A percentile compares a stretch with the other conserved stretches of the same genome.
phyloP scores from a whole-genome alignment of 805 yeast species.

The Candida krabiensis region DNA sequence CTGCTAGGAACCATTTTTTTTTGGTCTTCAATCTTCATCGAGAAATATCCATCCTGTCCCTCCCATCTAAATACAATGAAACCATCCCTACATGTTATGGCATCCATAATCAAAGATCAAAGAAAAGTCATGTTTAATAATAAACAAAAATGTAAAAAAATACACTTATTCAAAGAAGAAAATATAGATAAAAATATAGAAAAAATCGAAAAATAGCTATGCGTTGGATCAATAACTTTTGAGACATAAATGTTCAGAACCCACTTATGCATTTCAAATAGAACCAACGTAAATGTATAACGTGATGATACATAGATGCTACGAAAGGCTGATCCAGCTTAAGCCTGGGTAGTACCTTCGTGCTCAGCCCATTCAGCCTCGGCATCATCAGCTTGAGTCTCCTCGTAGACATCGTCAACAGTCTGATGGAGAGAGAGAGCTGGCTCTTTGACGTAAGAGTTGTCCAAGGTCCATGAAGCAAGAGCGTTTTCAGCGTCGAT shows the following conservation, averaged over 20 bases:
- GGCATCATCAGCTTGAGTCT: slow-evolving; percentile 40
- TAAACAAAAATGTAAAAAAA: too few species aligned
- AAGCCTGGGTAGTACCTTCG: slow-evolving; percentile 22
- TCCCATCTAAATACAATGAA: too few species aligned
- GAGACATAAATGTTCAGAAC: too few species aligned
- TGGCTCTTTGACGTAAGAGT: slow-evolving; percentile 88
- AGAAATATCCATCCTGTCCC: too few species aligned
- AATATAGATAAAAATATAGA: not conserved
- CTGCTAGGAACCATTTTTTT: slow-evolving; percentile 72
- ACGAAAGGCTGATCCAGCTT: too few species aligned
- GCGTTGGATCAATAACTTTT: not conserved
- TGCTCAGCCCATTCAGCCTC: slow-evolving; percentile 42
- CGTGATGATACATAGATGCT: too few species aligned
- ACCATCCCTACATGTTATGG: too few species aligned
- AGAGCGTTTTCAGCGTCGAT: slow-evolving; percentile 95
- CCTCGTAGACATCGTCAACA: slow-evolving; percentile 60
- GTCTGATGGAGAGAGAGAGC: slow-evolving; percentile 82
- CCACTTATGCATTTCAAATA: too few species aligned
- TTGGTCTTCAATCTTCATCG: not conserved
- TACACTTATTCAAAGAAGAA: slow-evolving; percentile 4
- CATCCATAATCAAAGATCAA: too few species aligned
- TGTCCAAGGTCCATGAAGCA: slow-evolving; percentile 95
- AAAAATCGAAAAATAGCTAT: not conserved
- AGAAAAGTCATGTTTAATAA: not conserved
- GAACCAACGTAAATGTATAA: too few species aligned